phyloP scores from a whole-genome alignment of 495 filamentous ascomycete species.

The Neurospora sp. region DNA sequence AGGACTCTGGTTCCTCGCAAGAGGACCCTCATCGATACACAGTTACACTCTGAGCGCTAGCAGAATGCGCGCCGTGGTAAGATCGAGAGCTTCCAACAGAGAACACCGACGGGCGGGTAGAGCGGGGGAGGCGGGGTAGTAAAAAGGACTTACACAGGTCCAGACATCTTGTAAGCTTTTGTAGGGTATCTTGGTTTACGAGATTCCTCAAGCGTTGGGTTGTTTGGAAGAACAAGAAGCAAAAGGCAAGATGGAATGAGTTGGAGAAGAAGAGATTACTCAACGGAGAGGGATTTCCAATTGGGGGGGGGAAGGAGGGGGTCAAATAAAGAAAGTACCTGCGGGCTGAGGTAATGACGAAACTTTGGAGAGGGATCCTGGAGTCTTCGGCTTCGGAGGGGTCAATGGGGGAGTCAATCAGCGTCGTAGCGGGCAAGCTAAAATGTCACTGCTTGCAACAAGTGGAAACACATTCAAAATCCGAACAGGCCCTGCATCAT shows the following conservation, averaged over 20 bases:
- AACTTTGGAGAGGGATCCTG: slow-evolving; percentile 20
- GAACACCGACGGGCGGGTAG: slow-evolving; percentile 8
- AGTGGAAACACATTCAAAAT: slow-evolving; percentile 16
- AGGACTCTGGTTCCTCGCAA: not conserved
- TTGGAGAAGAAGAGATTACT: slow-evolving; percentile 11
- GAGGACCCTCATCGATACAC: not conserved
- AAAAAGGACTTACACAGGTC: slow-evolving; percentile 40
- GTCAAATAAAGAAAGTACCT: slow-evolving; percentile 5
- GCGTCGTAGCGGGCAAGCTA: slow-evolving; percentile 2
- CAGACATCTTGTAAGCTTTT: slow-evolving; percentile 34
- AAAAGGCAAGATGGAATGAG: slow-evolving; percentile 1
- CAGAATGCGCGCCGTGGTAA: not conserved
- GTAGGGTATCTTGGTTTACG: slow-evolving; percentile 6
- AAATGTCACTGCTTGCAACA: slow-evolving; percentile 5
- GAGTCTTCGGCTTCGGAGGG: slow-evolving; percentile 18
- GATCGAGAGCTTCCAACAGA: not conserved
- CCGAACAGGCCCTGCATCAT: slow-evolving; percentile 21
- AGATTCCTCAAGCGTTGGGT: slow-evolving; percentile 2
- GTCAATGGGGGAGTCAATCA: slow-evolving; percentile 7
- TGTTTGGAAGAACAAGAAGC: not conserved
- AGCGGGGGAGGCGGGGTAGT: slow-evolving; percentile 21
- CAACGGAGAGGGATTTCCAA: slow-evolving; percentile 13
- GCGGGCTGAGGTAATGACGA: slow-evolving; percentile 20
- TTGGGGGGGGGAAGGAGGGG: slow-evolving; percentile 10
- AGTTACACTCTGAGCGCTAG: not conserved